phyloP scores from a whole-genome alignment of 2,329 filamentous ascomycete species.

The Exserohilum rostratum region DNA sequence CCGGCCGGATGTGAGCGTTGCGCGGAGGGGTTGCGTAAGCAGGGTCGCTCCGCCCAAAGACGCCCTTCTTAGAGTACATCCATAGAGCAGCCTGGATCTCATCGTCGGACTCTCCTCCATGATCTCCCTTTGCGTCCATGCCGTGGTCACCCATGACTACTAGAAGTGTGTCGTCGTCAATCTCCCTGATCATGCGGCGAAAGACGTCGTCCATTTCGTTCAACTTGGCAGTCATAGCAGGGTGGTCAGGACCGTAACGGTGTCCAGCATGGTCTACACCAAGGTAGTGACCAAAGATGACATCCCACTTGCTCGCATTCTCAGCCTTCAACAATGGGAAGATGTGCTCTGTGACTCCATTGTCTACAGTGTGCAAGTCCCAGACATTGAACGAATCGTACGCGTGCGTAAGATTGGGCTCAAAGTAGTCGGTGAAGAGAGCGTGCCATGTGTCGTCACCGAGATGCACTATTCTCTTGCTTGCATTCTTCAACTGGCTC shows the following conservation, averaged over 20 bases:
- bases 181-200: slow-evolving; percentile 68
- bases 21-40: slow-evolving; percentile 63
- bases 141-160: slow-evolving; percentile 99
- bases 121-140: slow-evolving; percentile 96
- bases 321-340: slow-evolving; percentile 76
- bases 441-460: slow-evolving; percentile 98
- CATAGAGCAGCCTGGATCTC: slow-evolving; percentile 93
- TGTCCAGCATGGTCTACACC: slow-evolving; percentile 98
- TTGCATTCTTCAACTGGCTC: slow-evolving; percentile 66
- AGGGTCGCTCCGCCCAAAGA: slow-evolving; percentile 78
- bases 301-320: slow-evolving; percentile 78
- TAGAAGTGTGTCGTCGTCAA: slow-evolving; percentile 86
- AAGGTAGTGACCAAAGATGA: slow-evolving; percentile 92
- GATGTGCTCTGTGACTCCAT: slow-evolving; percentile 90
- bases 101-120: slow-evolving; percentile 97
- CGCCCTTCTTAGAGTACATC: slow-evolving; percentile 92
- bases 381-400: slow-evolving; percentile 99
- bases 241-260: slow-evolving; percentile 90
- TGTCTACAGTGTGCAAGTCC: slow-evolving; percentile 96
- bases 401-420: slow-evolving; percentile 79
- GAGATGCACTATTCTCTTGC: slow-evolving; percentile 84
- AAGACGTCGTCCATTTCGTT: slow-evolving; percentile 88
- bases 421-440: slow-evolving; percentile 92
- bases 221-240: slow-evolving; percentile 88
- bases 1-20: slow-evolving; percentile 78